Base-by-base conservation (phyloP, 495 filamentous ascomycete genomes). In the Chaetomidium leptoderma region DNA sequence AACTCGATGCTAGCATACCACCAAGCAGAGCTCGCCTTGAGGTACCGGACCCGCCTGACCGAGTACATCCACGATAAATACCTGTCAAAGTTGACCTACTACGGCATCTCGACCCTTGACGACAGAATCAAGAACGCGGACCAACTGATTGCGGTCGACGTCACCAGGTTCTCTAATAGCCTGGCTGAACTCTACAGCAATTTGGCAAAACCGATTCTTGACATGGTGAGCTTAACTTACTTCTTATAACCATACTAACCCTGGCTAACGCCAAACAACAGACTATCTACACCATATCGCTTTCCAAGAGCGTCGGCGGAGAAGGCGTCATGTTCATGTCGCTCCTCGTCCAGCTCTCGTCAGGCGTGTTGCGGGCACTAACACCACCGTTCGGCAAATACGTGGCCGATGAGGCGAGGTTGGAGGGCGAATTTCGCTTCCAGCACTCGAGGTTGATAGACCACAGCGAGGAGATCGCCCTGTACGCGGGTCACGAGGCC, bases 1-100 rank as follows among this genome's bases (percentile, higher is more conserved):
- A 98, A 98, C 72, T 97, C 93, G 2, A 97, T 97, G 95, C 79
- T 98, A n/a, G 91, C 90, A 5, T 98, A 95, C 66, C 93, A 98
- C 70, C 93, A 98, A 74, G 92, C 91, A 72, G 91, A 92, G 67
- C 84, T 98, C 32, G 86, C 93, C 3, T 78, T 97, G 23, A 86
- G 92, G 66, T 98, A 97, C 68, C 86, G 93, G 30, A 95, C 89
- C 36, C 85, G 93, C 9, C 78, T 98, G 42, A 97, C 95, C 23
- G 85, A 91, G 61, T 80, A 95, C 71, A 91, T 98, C 44, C 95
- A 97, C 74, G 84, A 91, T 57, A 87, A 89, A 66, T 98, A 98
- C 69, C 82, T 98, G 16, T 90, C 86, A 10, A 86, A 97, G 44
- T 90, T 98, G 87, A 97, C 93, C 0, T 98, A 97, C 73, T 98